Base-by-base conservation (phyloP, 257 asterid genomes). In the Linaria vulgaris region DNA sequence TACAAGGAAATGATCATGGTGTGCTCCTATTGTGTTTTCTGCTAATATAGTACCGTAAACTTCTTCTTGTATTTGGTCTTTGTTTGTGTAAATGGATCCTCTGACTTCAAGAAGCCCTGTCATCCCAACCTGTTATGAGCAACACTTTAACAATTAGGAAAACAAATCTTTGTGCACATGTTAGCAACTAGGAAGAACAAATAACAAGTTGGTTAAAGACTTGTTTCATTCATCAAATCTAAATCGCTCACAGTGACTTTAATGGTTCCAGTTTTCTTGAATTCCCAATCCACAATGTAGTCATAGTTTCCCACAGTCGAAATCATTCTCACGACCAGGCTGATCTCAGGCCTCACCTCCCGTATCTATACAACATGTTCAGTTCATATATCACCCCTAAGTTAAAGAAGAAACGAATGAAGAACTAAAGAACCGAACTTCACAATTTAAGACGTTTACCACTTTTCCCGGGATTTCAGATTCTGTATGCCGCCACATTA, bases 401-500 rank as follows among this genome's bases (percentile, higher is more conserved):
- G 20, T 9, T 20, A 21, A 37, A 57, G 37, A 57, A 4, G 0
- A 16, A 49, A 49, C 34, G 34, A 6, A 27, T 2, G 6, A 31
- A 17, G 12, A 47, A n/a, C n/a, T 17, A 59, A 21, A 12, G 9
- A 59, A 59, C 1, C 1, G 21, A 4, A 47, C 19, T 12, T 21
- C 11, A 20, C 58, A 15, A 63, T 38, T 5, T 3, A 56, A 23
- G 12, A 15, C 22, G 56, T 80, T 60, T 17, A 72, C 90, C 75
- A 7, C 27, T 71, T 72, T 14, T 9, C 74, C 83, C 0, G 79
- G 80, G 21, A 84, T 71, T 25, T 59, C 84, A 8, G 14, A 9
- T 47, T 90, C 94, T 0, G 96, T 85, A 31, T 90, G 97, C 53
- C 91, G 86, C 96, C 94, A 88, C 74, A 80, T 67, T 9, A 85